phyloP scores from a whole-genome alignment of 1,139 yeast species.

The Magnusiomyces tetraspermus region DNA sequence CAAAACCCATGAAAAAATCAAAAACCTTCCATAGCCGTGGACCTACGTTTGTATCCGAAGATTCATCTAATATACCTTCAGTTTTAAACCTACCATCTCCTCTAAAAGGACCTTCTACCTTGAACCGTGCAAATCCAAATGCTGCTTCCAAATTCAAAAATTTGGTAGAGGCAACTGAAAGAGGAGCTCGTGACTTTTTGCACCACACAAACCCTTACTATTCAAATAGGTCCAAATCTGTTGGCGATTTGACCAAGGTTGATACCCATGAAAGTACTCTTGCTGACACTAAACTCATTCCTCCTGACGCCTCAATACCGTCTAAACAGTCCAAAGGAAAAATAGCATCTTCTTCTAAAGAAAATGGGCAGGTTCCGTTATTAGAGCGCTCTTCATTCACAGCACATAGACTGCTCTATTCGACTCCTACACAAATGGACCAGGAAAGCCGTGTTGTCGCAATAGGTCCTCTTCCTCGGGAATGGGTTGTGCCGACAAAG shows the following conservation, averaged over 20 bases:
- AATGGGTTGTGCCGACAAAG: constrained; percentile 38
- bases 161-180: background rate
- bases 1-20: background rate
- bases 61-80: background rate
- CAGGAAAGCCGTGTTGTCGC: constrained; percentile 43
- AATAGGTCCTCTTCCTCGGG: constrained; percentile 56
- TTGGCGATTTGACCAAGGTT: no score
- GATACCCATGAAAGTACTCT: no score
- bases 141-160: background rate
- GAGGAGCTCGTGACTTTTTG: no score
- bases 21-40: background rate
- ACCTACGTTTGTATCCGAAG: background rate
- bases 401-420: constrained; percentile 51
- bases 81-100: background rate
- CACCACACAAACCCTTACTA: no score
- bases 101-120: background rate
- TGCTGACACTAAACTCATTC: no score
- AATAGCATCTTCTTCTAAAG: background rate
- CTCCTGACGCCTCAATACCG: no score
- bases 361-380: background rate
- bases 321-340: background rate
- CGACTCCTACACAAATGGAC: constrained; percentile 43
- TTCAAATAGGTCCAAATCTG: no score
- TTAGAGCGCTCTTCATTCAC: constrained; percentile 40
- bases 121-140: background rate